Base-by-base conservation (phyloP, 805 yeast genomes). In the Spathaspora sp. region DNA sequence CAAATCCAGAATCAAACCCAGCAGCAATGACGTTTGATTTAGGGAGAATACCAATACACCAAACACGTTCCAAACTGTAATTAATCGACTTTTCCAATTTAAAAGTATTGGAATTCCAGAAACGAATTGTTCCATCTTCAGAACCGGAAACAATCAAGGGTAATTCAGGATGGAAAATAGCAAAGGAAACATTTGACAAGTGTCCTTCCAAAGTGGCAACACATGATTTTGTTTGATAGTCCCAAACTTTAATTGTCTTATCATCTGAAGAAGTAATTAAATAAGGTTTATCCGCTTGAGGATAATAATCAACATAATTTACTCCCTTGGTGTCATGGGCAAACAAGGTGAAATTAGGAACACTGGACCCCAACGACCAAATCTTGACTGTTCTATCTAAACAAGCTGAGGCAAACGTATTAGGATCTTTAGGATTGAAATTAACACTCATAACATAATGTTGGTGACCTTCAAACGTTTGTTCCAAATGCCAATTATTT, bases 321-420 rank as follows among this genome's bases (percentile, higher is more conserved):
- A 91, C 97, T 58, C 98, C 98, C 65, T 89, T 90, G 46, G 88
- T 81, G 58, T 89, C 97, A 63, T 93, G 97, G 7, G 97, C 96
- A 28, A 81, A 78, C 63, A 94, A 76, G 2, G 99, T 92, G 75
- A 89, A 93, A 72, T 94, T 96, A 55, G 99, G 96, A 32, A 80
- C 80, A 19, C 86, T 70, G 49, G 93, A 86, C 35, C 97, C 96
- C 60, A 94, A 73, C 1, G 96, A 87, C 99, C 99, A 94, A 56
- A 94, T 87, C 70, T 93, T 94, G 52, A 94, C 97, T 17, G 98
- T 92, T 62, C 96, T 86, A 71, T 94, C 99, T 62, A 94, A 78
- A 74, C 97, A 92, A 12, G 97, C 97, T 14, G 97, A 87, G 1
- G 98, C 99, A 79, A 94, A 94, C 40, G 97, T 93, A 72, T 87